Base-by-base conservation (phyloP, 1,139 yeast genomes). In the Magnusiomyces ingens region DNA sequence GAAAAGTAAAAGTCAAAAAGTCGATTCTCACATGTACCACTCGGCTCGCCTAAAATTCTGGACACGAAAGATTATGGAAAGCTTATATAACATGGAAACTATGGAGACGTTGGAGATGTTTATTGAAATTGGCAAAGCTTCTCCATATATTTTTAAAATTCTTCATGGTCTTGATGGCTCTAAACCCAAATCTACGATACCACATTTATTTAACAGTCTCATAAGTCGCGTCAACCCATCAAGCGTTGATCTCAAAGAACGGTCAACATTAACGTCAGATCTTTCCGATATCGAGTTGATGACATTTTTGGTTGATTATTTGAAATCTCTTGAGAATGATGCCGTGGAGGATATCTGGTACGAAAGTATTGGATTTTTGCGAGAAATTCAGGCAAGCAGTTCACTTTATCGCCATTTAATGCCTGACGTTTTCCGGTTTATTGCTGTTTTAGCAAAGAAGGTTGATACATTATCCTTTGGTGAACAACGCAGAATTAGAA, bases 81-180 rank as follows among this genome's bases (percentile, higher is more conserved):
- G 80, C n/a, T 70, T 88, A 52, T 84, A 84, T 70, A 75, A 75
- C 4, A 66, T 86, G 44, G 95, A 88, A 64, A 83, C 94, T 17
- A 72, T 80, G 51, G 95, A 89, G 62, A 82, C 85, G 0, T 69
- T 90, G 55, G 94, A 85, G 62, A 75, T 81, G 4, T 68, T 89
- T 57, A 75, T 87, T 21, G 71, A 71, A 29, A 66, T 72, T 48
- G 58, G 59, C 17, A 52, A 45, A 17, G 45, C 57, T 10, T 54
- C 53, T 62, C 45, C 61, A 8, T 55, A 65, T 22, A 68, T 76
- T 4, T 75, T 77, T 59, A 85, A 84, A 60, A 63, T 88, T 2
- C 69, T 86, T 29, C 90, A 86, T 66, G 83, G 87, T 10, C 72
- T 93, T 49, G 97, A 91, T 69, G 94, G 95, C 0, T 86, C 96